Percentiles rank a stretch among this genome's conserved stretches.
Evolutionary conservation across 2,329 filamentous ascomycete species (phyloP).

Genomic region (Pseudogymnoascus sp.): DNA sequence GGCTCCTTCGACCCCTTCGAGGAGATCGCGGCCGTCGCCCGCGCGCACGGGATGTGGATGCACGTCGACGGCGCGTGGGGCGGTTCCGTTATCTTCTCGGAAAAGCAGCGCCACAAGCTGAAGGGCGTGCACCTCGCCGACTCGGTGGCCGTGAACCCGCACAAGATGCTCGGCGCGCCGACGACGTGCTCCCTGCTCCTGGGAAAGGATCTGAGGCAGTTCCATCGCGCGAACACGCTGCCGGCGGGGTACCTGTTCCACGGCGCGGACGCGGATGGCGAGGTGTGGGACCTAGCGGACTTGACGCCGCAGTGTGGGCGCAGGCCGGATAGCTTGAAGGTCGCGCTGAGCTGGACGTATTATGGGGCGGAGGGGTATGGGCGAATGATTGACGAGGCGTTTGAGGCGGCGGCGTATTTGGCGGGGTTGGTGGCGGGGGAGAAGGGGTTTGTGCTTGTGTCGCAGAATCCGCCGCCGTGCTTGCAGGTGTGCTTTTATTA

Average conservation of each 20-base stretch:
- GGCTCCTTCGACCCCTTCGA: constrained; percentile 80
- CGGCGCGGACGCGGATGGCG: constrained; percentile 43
- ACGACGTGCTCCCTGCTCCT: constrained; percentile 87
- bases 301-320: constrained; percentile 90
- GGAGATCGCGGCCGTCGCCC: constrained; percentile 62
- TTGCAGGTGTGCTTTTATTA: constrained; percentile 95
- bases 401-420: constrained; percentile 62
- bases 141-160: constrained; percentile 80
- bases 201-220: constrained; percentile 63
- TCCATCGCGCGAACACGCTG: constrained; percentile 78
- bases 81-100: constrained; percentile 70
- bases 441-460: constrained; percentile 61
- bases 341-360: constrained; percentile 84
- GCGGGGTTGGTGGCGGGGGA: constrained; percentile 47
- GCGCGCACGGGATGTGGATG: constrained; percentile 70
- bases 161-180: constrained; percentile 94
- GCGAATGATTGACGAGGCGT: constrained; percentile 61
- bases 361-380: constrained; percentile 72
- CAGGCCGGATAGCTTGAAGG: constrained; percentile 74
- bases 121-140: constrained; percentile 66
- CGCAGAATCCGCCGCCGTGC: constrained; percentile 71
- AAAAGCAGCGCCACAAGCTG: constrained; percentile 55
- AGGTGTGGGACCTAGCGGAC: constrained; percentile 84
- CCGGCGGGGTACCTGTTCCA: constrained; percentile 83
- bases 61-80: constrained; percentile 94